phyloP scores from a whole-genome alignment of 495 filamentous ascomycete genomes.

The Penicillium odoratum region DNA sequence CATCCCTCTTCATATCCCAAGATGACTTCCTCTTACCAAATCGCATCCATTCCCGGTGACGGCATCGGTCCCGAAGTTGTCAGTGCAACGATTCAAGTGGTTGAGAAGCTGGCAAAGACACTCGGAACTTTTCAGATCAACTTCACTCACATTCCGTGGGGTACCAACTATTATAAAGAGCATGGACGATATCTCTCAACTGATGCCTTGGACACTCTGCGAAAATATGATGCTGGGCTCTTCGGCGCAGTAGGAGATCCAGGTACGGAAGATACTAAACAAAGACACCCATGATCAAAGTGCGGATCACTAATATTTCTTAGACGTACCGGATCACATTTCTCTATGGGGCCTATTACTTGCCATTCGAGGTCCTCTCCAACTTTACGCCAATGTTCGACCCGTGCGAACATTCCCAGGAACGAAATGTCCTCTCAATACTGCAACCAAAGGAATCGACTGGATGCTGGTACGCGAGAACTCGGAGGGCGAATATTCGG shows the following conservation, averaged over 20 bases:
- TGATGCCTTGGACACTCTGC: constrained; percentile 36
- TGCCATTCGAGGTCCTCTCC: constrained; percentile 48
- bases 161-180: constrained; percentile 41
- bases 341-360: constrained; percentile 52
- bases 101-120: constrained; percentile 32
- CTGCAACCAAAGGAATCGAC: constrained; percentile 37
- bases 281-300: background rate
- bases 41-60: constrained; percentile 45
- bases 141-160: constrained; percentile 44
- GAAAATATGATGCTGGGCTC: constrained; percentile 43
- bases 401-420: constrained; percentile 47
- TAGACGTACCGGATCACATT: constrained; percentile 53
- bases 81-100: constrained; percentile 34
- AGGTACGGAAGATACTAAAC: constrained; percentile 19
- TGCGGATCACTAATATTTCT: background rate
- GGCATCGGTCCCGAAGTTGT: constrained; percentile 47
- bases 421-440: constrained; percentile 42
- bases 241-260: constrained; percentile 50
- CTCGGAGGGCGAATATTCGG: constrained; percentile 52
- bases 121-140: constrained; percentile 36
- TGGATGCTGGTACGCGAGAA: constrained; percentile 55
- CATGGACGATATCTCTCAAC: constrained; percentile 43
- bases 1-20: background rate
- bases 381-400: constrained; percentile 53
- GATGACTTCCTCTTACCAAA: constrained; percentile 27